Percentiles rank a stretch among this genome's conserved stretches.
phyloP scores from a whole-genome alignment of 495 filamentous ascomycete species.

The Podospora bellae-mahoneyi region DNA sequence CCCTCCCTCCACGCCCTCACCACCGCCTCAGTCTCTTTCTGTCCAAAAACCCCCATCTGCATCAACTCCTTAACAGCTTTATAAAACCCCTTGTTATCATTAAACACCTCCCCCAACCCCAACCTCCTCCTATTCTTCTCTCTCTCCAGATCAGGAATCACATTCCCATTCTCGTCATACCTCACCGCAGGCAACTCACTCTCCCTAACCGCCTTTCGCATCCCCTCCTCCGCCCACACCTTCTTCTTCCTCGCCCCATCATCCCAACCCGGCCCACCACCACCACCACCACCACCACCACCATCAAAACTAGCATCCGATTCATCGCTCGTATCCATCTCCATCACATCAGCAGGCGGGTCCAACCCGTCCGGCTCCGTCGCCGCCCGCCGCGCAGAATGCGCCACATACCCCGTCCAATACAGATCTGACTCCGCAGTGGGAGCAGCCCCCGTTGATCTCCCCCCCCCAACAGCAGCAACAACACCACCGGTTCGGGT shows the following conservation, averaged over 20 bases:
- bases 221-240: neutral
- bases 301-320: no score
- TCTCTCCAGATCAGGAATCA: neutral
- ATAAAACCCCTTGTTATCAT: neutral
- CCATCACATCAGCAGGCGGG: no score
- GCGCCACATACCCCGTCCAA: neutral
- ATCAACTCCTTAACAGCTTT: neutral
- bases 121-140: neutral
- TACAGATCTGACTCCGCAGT: neutral
- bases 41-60: neutral
- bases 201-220: neutral
- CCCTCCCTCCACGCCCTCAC: neutral
- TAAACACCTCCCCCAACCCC: neutral
- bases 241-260: neutral
- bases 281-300: no score
- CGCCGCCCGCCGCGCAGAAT: no score
- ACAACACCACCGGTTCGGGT: no score
- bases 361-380: no score
- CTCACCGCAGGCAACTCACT: neutral
- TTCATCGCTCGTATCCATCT: no score
- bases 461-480: no score
- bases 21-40: neutral
- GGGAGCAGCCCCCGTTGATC: no score
- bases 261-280: no score
- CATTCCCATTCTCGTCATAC: neutral